Evolutionary conservation across 805 yeast genomes (phyloP).

Genomic region (Barnettozyma vustinii): DNA sequence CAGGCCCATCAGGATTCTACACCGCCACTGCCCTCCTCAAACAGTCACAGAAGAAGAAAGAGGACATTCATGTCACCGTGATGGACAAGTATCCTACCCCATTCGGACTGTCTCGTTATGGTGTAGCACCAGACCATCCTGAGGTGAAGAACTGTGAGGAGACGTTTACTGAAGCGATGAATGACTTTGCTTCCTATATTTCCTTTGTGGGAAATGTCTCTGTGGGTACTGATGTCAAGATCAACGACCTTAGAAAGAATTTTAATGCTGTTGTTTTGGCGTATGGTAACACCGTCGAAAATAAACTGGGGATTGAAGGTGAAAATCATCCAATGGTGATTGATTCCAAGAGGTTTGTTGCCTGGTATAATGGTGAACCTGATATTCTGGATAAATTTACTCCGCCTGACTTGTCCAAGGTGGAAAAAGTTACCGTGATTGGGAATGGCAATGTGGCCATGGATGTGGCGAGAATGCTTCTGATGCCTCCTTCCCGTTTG

Average conservation of each 20-base stretch:
- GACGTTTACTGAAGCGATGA: slow-evolving; percentile 46
- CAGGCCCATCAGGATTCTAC: slow-evolving; percentile 97
- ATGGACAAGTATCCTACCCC: slow-evolving; percentile 88
- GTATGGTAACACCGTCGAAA: slow-evolving; percentile 71
- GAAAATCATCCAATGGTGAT: slow-evolving; percentile 55
- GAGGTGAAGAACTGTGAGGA: slow-evolving; percentile 82
- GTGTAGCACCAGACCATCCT: slow-evolving; percentile 99
- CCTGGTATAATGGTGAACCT: slow-evolving; percentile 95
- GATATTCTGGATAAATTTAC: slow-evolving; percentile 34
- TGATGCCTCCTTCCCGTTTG: slow-evolving; percentile 56
- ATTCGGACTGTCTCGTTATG: slow-evolving; percentile 84
- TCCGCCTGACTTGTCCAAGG: slow-evolving; percentile 52
- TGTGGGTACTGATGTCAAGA: slow-evolving; percentile 56
- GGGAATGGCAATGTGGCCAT: slow-evolving; percentile 97
- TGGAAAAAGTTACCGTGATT: slow-evolving; percentile 67
- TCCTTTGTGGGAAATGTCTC: slow-evolving; percentile 66
- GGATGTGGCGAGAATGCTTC: slow-evolving; percentile 77
- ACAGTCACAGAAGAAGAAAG: slow-evolving; percentile 17
- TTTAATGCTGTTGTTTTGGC: slow-evolving; percentile 77
- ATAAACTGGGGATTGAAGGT: slow-evolving; percentile 52
- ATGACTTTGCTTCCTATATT: slow-evolving; percentile 30
- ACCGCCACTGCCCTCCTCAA: slow-evolving; percentile 71
- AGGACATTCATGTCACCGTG: slow-evolving; percentile 49
- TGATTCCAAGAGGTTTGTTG: slow-evolving; percentile 82
- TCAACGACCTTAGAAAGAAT: slow-evolving; percentile 42